phyloP scores from a whole-genome alignment of 352 stramenopile genomes.

The Thalassiosira mediterranea region DNA sequence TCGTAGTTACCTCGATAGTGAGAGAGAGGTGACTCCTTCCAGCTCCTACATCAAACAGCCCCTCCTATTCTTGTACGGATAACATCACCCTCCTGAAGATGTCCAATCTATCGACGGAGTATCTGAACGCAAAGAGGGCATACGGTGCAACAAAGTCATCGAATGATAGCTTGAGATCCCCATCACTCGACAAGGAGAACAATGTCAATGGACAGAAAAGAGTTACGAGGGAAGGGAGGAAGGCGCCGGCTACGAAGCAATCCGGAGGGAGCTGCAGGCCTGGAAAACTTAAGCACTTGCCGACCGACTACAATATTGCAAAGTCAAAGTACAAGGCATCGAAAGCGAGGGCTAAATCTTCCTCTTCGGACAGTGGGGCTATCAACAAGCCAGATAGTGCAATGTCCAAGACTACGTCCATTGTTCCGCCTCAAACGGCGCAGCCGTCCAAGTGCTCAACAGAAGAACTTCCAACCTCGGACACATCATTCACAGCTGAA shows the following conservation, averaged over 20 bases:
- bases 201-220: not conserved
- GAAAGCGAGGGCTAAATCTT: constrained; percentile 9
- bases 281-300: constrained; percentile 5
- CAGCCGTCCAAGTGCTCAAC: not conserved
- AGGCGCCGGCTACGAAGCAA: not conserved
- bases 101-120: constrained; percentile 28
- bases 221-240: not conserved
- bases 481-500: constrained; percentile 19
- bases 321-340: constrained; percentile 26
- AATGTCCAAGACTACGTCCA: not conserved
- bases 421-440: not conserved
- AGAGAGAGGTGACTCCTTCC: no score
- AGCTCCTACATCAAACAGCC: no score
- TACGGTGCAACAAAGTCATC: constrained; percentile 18
- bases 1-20: no score
- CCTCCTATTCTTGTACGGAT: no score
- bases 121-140: constrained; percentile 27
- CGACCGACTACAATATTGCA: constrained; percentile 16
- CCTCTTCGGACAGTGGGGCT: not conserved
- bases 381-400: not conserved
- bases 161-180: not conserved
- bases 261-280: not conserved
- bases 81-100: no score
- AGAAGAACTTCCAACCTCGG: not conserved
- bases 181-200: constrained; percentile 33